phyloP scores from a whole-genome alignment of 768 basidiomycete genomes.

The Podaxis rugospora region DNA sequence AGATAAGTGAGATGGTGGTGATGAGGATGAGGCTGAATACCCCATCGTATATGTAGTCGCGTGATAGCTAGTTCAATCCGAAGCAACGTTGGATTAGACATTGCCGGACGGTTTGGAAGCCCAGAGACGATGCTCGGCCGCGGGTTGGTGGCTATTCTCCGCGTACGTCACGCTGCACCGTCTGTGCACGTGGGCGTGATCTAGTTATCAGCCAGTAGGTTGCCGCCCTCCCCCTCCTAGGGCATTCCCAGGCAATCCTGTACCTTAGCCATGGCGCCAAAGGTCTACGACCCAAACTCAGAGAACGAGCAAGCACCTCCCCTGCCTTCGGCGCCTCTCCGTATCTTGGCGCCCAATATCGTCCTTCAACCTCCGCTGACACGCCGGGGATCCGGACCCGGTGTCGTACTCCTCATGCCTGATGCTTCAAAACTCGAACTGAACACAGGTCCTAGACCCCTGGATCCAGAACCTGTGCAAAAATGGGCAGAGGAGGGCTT shows the following conservation, averaged over 20 bases:
- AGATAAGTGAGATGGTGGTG: background rate
- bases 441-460: slow-evolving; percentile 22
- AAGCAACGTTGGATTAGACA: background rate
- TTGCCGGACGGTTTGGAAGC: background rate
- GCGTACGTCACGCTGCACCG: background rate
- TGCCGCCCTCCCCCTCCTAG: too few relatives aligned
- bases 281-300: slow-evolving; percentile 34
- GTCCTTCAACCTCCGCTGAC: slow-evolving; percentile 44
- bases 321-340: slow-evolving; percentile 37
- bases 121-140: background rate
- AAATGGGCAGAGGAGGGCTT: slow-evolving; percentile 58
- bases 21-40: background rate
- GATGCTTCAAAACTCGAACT: slow-evolving; percentile 19
- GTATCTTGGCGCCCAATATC: slow-evolving; percentile 25
- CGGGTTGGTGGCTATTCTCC: background rate
- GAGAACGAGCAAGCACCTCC: slow-evolving; percentile 33
- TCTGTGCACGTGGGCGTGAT: background rate
- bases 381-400: slow-evolving; percentile 44
- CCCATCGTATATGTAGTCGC: background rate
- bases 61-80: background rate
- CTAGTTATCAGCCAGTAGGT: too few relatives aligned
- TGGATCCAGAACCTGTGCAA: slow-evolving; percentile 44
- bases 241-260: background rate
- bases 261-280: slow-evolving; percentile 9
- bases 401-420: slow-evolving; percentile 40